phyloP scores from a whole-genome alignment of 1,284 basidiomycete species.

The Trichosporon sp. region DNA sequence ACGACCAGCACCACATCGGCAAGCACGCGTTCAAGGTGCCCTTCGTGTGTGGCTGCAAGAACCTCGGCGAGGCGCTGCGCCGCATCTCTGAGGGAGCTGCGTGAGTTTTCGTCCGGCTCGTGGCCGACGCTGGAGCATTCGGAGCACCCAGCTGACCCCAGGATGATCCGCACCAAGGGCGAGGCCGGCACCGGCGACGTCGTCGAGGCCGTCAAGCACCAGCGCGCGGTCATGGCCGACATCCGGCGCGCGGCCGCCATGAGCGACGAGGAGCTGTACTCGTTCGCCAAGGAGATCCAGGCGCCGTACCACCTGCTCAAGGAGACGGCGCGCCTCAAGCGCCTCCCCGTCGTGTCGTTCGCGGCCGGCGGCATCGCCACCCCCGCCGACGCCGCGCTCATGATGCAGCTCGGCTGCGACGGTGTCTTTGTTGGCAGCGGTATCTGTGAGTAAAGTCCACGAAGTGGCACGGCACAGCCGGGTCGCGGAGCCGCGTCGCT shows the following conservation, averaged over 20 bases:
- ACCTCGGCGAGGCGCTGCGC: slow-evolving; percentile 78
- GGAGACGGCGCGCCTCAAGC: slow-evolving; percentile 89
- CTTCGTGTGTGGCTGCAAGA: slow-evolving; percentile 59
- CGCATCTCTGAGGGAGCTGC: slow-evolving; percentile 96
- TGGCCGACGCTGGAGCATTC: too few relatives aligned
- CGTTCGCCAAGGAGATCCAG: slow-evolving; percentile 83
- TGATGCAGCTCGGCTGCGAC: slow-evolving; percentile 99
- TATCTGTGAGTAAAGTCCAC: slow-evolving; percentile 64
- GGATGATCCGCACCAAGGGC: slow-evolving; percentile 89
- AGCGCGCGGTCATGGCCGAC: slow-evolving; percentile 74
- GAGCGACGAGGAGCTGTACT: slow-evolving; percentile 82
- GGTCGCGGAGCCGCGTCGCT: too few relatives aligned
- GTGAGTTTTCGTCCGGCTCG: slow-evolving; percentile 50
- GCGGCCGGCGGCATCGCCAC: slow-evolving; percentile 97
- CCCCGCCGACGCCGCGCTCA: slow-evolving; percentile 90
- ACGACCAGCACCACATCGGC: slow-evolving; percentile 73
- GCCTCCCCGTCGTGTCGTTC: slow-evolving; percentile 81
- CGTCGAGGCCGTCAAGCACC: slow-evolving; percentile 93
- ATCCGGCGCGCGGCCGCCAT: slow-evolving; percentile 62
- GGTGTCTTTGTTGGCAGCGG: slow-evolving; percentile 95
- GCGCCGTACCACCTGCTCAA: slow-evolving; percentile 98
- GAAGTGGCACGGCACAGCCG: not conserved
- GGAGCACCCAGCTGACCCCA: slow-evolving; percentile 16
- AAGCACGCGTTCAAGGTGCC: slow-evolving; percentile 84
- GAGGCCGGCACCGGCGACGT: slow-evolving; percentile 98